Evolutionary conservation across 2,329 filamentous ascomycete genomes (phyloP), one percentile per base, ranked within the genome.

Genomic region (Pleoardoris graminearum): DNA sequence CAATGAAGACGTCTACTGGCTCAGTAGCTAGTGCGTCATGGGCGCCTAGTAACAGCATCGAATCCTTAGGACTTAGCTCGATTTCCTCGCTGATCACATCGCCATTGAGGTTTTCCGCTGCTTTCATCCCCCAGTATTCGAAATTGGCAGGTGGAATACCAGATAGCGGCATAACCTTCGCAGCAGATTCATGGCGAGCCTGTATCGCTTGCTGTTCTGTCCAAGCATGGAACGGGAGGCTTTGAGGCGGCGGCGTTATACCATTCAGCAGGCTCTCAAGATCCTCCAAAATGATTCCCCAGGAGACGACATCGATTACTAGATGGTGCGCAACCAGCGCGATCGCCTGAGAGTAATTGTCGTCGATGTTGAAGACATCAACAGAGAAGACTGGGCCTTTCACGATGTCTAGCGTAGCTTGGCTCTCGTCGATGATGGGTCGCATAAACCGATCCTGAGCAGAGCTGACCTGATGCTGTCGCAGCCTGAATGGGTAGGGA

Each of bases 371-470:
- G 51, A 79, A 75, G 8, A 79, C 54, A 47, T 79, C 75, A 3
- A 76, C 67, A 0, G 74, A 73, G 27, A 80, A 62, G 0, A 78
- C 58, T 1, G 77, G 73, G 0, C 74, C 73, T 19, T 58, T 50
- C 6, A 60, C 54, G 29, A 75, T 67, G 33, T 74, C 57, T 6
- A 75, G 55, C 2, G 65, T 63, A 0, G 62, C 57, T 49, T 75
- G 68, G 33, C 57, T 69, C 8, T 67, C 51, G 39, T 70, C 63
- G 10, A 74, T 53, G 12, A 66, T 57, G 1, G 61, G 50, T 12
- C 50, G 53, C 11, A 74, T 57, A 11, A 33, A 38, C 3, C 57
- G 32, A 23, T 61, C 51, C 11, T 58, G 45, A 6, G 47, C 57
- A n/a, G 43, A 52, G 4, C 25, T 37, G 1, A 65, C 50, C 11